phyloP scores from a whole-genome alignment of 768 basidiomycete genomes.

The Mycena vulgaris region DNA sequence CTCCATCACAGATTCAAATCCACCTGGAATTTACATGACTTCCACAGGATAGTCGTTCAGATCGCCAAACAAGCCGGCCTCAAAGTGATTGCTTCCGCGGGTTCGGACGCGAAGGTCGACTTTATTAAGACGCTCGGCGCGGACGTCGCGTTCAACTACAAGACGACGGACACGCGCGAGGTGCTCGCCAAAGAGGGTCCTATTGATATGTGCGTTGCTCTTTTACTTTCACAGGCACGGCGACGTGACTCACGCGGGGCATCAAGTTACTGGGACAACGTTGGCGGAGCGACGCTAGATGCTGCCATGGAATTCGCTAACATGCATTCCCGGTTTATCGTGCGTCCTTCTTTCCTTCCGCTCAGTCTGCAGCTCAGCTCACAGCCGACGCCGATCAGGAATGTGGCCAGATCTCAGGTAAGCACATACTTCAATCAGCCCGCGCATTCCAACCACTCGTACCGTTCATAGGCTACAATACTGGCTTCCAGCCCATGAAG shows the following conservation, averaged over 20 bases:
- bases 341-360: conserved; percentile 35
- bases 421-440: not conserved
- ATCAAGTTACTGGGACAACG: conserved; percentile 68
- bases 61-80: conserved; percentile 66
- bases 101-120: conserved; percentile 81
- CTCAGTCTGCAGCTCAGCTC: not conserved
- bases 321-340: conserved; percentile 64
- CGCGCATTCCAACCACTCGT: not conserved
- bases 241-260: not conserved
- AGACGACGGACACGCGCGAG: conserved; percentile 72
- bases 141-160: conserved; percentile 83
- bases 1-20: no score
- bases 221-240: not conserved
- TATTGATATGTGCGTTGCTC: conserved; percentile 58
- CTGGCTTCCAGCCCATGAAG: conserved; percentile 48
- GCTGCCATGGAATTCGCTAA: conserved; percentile 65
- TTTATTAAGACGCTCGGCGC: conserved; percentile 73
- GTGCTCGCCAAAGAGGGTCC: conserved; percentile 47
- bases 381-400: conserved; percentile 42
- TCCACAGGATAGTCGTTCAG: conserved; percentile 66
- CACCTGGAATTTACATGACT: no score
- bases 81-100: conserved; percentile 81
- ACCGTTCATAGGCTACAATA: conserved; percentile 46
- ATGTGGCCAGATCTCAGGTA: conserved; percentile 58
- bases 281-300: conserved; percentile 74